Base-by-base conservation (phyloP, 768 basidiomycete genomes). In the Termitomyces sp. region DNA sequence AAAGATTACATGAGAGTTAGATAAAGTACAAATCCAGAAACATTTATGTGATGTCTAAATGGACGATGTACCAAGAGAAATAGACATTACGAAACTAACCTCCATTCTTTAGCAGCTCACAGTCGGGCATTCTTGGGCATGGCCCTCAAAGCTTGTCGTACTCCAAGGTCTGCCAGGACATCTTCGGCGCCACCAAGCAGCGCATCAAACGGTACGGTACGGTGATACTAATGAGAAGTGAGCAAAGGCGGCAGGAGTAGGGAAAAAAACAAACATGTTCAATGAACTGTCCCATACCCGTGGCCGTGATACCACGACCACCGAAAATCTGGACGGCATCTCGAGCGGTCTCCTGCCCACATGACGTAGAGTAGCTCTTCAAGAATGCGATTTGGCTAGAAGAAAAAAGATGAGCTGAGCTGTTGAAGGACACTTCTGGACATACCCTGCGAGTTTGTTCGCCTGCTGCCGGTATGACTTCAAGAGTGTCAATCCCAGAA, bases 291-390 rank as follows among this genome's bases (percentile, higher is more conserved):
- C 91, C 91, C 89, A 93, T 91, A 18, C 92, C 91, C 2, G 84
- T 85, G 69, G 83, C 82, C 3, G 93, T 95, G 52, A 95, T 83
- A 27, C 90, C 93, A 55, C 93, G 84, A 18, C 93, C 93, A 66
- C 92, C 92, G 63, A 93, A 94, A 61, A 95, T 83, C 73, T 78
- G 76, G 18, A 81, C 76, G 44, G 78, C 77, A 65, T 79, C 78
- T 7, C 82, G 78, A 20, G 87, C 85, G 36, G 86, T 88, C 58
- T 88, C 84, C 64, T 87, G 86, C 1, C 77, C 88, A 58, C 76
- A 79, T 16, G 76, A 71, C 12, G 88, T 90, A 8, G 79, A 76
- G 63, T 84, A 85, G 67, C 84, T 84, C 74, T 91, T 91, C 67
- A 91, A 72, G 64, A 90, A 82, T 0, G 83, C 87, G 61, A 90